phyloP scores from a whole-genome alignment of 306 rosid genomes.

The Alnus rubra region DNA sequence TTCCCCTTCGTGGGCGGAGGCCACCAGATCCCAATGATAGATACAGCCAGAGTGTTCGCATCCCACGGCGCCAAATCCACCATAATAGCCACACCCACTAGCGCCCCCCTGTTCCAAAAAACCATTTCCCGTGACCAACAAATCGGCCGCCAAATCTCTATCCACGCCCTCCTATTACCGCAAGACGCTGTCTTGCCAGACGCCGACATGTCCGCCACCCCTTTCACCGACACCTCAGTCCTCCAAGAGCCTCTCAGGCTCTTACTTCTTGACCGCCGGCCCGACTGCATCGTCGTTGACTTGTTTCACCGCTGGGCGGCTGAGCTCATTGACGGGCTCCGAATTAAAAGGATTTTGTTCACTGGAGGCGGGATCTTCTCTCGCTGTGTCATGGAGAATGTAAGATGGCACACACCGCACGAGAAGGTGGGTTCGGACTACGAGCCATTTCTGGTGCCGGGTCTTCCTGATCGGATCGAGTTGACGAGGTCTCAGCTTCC shows the following conservation, averaged over 20 bases:
- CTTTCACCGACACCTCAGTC: constrained; percentile 33
- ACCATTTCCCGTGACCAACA: constrained; percentile 49
- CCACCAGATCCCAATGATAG: constrained; percentile 71
- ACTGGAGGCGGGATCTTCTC: constrained; percentile 57
- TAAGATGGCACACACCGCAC: constrained; percentile 12
- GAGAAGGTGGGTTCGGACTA: constrained; percentile 43
- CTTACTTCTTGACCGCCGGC: constrained; percentile 34
- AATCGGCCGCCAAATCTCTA: constrained; percentile 30
- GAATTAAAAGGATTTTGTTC: constrained; percentile 43
- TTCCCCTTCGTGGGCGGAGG: constrained; percentile 53
- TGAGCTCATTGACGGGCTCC: constrained; percentile 32
- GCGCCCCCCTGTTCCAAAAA: constrained; percentile 35
- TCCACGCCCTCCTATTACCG: constrained; percentile 33
- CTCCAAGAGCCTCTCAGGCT: constrained; percentile 47
- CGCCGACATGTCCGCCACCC: constrained; percentile 43
- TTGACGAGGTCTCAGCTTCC: constrained; percentile 58
- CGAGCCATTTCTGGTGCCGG: constrained; percentile 46
- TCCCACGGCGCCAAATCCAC: constrained; percentile 56
- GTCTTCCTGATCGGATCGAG: constrained; percentile 46
- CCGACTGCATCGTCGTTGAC: constrained; percentile 57
- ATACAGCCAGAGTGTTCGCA: constrained; percentile 61
- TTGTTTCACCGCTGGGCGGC: constrained; percentile 53
- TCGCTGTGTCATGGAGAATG: constrained; percentile 38
- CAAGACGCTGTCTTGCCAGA: constrained; percentile 28
- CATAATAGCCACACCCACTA: constrained; percentile 50